Base-by-base conservation (phyloP, 176 grass and related monocot species). In the Triticum timopheevii region DNA sequence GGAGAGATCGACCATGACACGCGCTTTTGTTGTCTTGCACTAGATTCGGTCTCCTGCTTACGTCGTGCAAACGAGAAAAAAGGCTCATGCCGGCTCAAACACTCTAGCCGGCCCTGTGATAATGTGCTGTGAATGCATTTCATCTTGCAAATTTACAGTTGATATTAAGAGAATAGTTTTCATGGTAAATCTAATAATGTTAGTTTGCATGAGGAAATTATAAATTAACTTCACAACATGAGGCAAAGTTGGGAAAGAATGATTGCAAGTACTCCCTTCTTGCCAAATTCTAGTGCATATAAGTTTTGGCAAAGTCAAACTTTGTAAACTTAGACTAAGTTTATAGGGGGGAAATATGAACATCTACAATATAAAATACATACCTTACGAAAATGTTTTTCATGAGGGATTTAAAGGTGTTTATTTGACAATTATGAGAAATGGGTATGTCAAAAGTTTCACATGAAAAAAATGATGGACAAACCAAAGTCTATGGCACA, bases 11-110 rank as follows among this genome's bases (percentile, higher is more conserved):
- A 85, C 47, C 61, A 25, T 3, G 31, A 84, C 76, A 64, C n/a
- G 31, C 23, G n/a, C 58, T 66, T 76, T 25, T 35, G 28, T 64
- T 78, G 13, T 22, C 40, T 19, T 72, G 22, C 15, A 5, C 44
- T 76, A 31, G 10, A 56, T 84, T 88, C 22, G 19, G 47, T 2
- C 50, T 3, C 33, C 6, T 61, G 81, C 81, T 84, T 54, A 79
- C 66, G 65, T 73, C 54, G 3, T 63, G 81, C 74, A 30, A 30
- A 84, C 66, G 74, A 78, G 16, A 49, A 83, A 73, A 25, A 38
- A 8, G 3, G 4, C 9, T 61, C 65, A 22, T 80, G 23, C 70
- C 11, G 19, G 16, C 56, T 64, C 42, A 3, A 73, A 44, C 13
- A 49, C 45, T 45, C 71, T 47, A 47, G 71, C 71, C 0, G 40